These are phyloP conservation scores for Phalaenopsis equestris DNA, from an alignment of 106 monocot species.

Conservation along the genomic window DNA sequence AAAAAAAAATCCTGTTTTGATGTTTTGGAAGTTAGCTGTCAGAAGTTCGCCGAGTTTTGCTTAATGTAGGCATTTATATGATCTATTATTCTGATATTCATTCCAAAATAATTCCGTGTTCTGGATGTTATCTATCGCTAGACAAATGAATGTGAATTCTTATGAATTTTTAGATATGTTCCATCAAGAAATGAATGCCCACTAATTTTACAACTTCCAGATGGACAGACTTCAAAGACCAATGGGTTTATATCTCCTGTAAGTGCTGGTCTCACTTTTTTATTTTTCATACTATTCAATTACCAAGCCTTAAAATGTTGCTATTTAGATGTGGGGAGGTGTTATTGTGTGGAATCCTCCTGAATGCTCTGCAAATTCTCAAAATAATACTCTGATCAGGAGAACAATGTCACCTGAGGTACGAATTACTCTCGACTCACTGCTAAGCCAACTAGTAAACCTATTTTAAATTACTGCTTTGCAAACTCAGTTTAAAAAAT, in stretches of 20 bases:
- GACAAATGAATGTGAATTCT: not conserved
- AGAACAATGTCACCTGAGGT: slow-evolving; percentile 54
- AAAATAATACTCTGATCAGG: slow-evolving; percentile 10
- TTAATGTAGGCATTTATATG: not conserved
- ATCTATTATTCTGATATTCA: slow-evolving; percentile 2
- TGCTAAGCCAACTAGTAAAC: not conserved
- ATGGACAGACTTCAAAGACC: slow-evolving; percentile 61
- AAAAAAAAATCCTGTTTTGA: not conserved
- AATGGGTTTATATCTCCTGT: slow-evolving; percentile 98
- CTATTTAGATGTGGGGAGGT: slow-evolving; percentile 93
- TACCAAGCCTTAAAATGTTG: slow-evolving; percentile 7
- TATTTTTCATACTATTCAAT: not conserved
- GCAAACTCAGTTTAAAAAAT: not conserved
- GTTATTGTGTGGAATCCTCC: slow-evolving; percentile 89
- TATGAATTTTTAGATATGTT: slow-evolving; percentile 47
- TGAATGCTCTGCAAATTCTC: slow-evolving; percentile 33
- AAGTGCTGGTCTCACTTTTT: slow-evolving; percentile 15
- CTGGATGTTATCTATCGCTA: not conserved
- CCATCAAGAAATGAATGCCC: slow-evolving; percentile 87
- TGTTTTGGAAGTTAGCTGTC: not conserved
- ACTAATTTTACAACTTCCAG: slow-evolving; percentile 59
- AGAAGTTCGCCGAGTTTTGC: not conserved
- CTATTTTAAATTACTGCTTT: not conserved
- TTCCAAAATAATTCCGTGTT: not conserved
- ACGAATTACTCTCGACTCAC: not conserved